These are phyloP conservation scores for Asterochloris sp. DNA, from an alignment of 139 green algal species.

Conservation along the genomic window DNA sequence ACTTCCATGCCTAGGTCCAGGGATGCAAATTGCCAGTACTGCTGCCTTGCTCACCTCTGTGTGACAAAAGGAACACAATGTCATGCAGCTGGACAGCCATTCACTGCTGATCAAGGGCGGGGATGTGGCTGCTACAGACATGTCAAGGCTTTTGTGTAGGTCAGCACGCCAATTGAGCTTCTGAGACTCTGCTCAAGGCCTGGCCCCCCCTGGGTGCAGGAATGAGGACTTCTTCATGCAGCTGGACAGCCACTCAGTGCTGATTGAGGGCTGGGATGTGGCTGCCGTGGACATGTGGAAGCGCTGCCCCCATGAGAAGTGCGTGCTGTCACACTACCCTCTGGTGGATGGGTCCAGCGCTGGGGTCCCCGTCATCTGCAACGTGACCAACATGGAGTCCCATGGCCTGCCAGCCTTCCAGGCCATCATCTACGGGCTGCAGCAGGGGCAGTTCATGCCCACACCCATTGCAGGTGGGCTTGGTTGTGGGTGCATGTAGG, in stretches of 20 bases:
- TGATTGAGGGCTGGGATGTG: not conserved
- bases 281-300: conserved; percentile 4
- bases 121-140: too few species aligned
- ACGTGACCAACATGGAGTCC: not conserved
- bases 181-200: too few species aligned
- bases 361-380: conserved; percentile 1
- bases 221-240: conserved; percentile 17
- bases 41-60: too few species aligned
- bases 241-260: conserved; percentile 15
- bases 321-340: conserved; percentile 10
- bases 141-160: too few species aligned
- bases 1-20: too few species aligned
- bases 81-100: too few species aligned
- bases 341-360: not conserved
- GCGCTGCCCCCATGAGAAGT: not conserved
- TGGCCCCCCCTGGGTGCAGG: too few species aligned
- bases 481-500: too few species aligned
- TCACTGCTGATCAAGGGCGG: too few species aligned
- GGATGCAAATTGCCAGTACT: too few species aligned
- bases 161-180: too few species aligned
- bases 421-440: not conserved
- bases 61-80: too few species aligned
- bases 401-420: not conserved
- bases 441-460: not conserved
- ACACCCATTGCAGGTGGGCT: not conserved